Evolutionary conservation across 495 filamentous ascomycete species (phyloP), one percentile per base, ranked within the genome.

Genomic region (Podospora anserina): DNA sequence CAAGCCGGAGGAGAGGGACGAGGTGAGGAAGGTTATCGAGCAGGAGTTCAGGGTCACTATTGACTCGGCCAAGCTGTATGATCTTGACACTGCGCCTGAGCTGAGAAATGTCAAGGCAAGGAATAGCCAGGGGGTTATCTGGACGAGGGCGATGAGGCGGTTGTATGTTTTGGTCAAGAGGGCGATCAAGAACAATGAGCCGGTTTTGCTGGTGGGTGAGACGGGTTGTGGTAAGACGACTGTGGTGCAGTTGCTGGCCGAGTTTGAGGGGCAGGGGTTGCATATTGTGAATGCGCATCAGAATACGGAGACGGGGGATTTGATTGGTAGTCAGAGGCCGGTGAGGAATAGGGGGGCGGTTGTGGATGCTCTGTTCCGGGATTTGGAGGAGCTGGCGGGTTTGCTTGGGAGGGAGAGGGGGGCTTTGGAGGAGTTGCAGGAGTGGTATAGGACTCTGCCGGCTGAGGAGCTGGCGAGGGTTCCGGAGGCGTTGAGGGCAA

Each of bases 221-320:
- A 99, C 96, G 58, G 96, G 96, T 2, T 97, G 93, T 72, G 96
- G 96, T 32, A 99, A 99, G 81, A 99, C 96, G 1, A 96, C 93
- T 7, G 90, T 98, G 20, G 96, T 92, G 70, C 96, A 99, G 78
- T 86, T 96, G 69, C 86, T 99, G 62, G 92, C 96, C 4, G 88
- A 94, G 68, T 88, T 91, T 20, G 86, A 91, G 73, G 82, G 83
- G 30, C 91, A 89, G 70, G 80, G 89, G 68, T 78, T 99, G 59
- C 87, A 92, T 70, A 96, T 93, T 72, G 89, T 98, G 72, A 99
- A 98, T 80, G 96, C 96, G 9, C 96, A 99, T 76, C 93, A 97
- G 71, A 99, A 97, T 70, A 89, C 94, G 11, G 96, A 99, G 77
- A 97, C 95, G 1, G 93, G 96, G 9, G 96, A 99, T 79, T 85